A percentile compares a stretch with the other conserved stretches of the same genome.
These are phyloP conservation scores for Nicotiana sylvestris DNA, from an alignment of 257 asterid species.

Conservation along the genomic window DNA sequence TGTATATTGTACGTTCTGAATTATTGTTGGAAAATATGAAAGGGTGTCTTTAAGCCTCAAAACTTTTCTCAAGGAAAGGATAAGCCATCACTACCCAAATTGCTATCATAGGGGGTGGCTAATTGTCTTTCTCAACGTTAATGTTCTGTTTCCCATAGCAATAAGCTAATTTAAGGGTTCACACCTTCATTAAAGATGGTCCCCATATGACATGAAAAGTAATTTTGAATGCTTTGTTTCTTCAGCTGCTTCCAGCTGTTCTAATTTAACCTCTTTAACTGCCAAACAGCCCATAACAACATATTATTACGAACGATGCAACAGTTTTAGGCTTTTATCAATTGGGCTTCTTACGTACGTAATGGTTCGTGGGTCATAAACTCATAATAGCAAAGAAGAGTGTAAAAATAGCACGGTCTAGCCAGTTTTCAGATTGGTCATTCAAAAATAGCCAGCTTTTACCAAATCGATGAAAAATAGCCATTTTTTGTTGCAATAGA, in stretches of 20 bases:
- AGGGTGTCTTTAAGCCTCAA: too few species aligned
- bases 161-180: not conserved
- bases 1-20: too few species aligned
- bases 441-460: too few species aligned
- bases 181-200: not conserved
- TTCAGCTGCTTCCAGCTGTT: not conserved
- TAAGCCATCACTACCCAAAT: not conserved
- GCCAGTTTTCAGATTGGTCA: too few species aligned
- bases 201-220: not conserved
- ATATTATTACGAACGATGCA: not conserved
- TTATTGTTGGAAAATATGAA: too few species aligned
- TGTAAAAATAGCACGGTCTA: too few species aligned
- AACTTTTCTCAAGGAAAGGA: not conserved
- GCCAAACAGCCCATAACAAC: not conserved
- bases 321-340: not conserved
- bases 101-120: not conserved
- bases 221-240: not conserved
- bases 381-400: not conserved
- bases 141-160: not conserved
- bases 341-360: not conserved
- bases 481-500: too few species aligned
- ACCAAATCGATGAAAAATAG: too few species aligned
- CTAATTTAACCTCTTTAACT: not conserved
- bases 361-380: too few species aligned
- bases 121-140: constrained; percentile 3